Evolutionary conservation across 208 protist species (phyloP).

Genomic region (Plasmodiophora brassicae): DNA sequence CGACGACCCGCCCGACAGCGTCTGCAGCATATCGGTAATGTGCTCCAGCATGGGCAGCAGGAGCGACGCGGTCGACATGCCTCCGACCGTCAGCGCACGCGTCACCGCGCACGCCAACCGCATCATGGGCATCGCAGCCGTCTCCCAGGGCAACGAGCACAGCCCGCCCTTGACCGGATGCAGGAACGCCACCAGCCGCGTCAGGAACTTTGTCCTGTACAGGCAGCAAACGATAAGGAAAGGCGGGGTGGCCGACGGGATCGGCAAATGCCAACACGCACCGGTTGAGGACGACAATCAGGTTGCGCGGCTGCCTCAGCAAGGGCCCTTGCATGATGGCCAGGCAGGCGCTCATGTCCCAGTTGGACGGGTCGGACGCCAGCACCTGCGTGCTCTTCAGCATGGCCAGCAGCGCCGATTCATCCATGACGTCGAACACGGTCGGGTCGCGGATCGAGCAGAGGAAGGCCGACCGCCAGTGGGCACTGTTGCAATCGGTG

Average conservation of each 20-base stretch:
- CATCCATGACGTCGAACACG: neutral
- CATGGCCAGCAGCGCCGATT: neutral
- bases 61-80: neutral
- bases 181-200: neutral
- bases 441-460: neutral
- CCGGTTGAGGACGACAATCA: neutral
- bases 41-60: neutral
- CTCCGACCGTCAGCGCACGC: neutral
- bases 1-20: neutral
- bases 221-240: neutral
- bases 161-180: neutral
- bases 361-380: neutral
- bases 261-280: too few relatives aligned
- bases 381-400: neutral
- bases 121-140: neutral
- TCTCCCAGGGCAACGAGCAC: neutral
- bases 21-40: neutral
- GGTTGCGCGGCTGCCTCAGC: neutral
- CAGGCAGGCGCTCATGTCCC: neutral
- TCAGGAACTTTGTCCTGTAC: slow-evolving; percentile 26
- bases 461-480: neutral
- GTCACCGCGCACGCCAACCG: neutral
- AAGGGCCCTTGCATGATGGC: neutral
- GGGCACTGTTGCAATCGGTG: neutral
- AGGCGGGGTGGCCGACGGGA: neutral